These are phyloP conservation scores for Closterium sp. DNA, from an alignment of 139 green algal genomes.

Conservation along the genomic window DNA sequence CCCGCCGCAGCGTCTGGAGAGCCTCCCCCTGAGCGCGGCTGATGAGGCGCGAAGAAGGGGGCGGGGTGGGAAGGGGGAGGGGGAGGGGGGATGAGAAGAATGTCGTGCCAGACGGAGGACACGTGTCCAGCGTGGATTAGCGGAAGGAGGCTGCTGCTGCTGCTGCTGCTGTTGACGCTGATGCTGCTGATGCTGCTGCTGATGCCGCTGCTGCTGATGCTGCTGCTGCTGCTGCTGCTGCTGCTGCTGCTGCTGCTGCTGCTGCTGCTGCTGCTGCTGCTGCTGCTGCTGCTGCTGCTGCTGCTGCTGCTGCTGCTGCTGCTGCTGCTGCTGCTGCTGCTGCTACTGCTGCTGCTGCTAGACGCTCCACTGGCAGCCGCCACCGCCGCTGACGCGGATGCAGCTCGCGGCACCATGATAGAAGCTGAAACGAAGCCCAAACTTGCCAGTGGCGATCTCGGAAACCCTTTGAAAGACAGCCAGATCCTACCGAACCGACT, in stretches of 20 bases:
- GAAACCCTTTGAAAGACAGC: background rate
- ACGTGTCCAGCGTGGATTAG: background rate
- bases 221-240: too few species aligned
- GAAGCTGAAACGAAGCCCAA: background rate
- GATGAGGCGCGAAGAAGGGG: too few species aligned
- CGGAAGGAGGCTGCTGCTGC: background rate
- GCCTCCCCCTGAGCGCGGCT: too few species aligned
- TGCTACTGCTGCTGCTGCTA: constrained; percentile 5
- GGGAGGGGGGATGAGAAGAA: background rate
- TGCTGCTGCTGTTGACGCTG: too few species aligned
- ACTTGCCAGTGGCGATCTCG: background rate
- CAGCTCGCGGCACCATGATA: background rate
- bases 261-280: background rate
- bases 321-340: background rate
- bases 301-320: background rate
- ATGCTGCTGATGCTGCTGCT: too few species aligned
- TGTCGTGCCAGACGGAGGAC: background rate
- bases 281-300: background rate
- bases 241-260: background rate
- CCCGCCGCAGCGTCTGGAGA: too few species aligned
- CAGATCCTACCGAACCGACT: too few species aligned
- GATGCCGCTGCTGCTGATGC: too few species aligned
- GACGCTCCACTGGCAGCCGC: background rate
- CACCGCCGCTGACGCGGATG: background rate
- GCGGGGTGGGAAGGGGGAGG: too few species aligned